These are phyloP conservation scores for Cystobasidium slooffiae DNA, from an alignment of 1,284 basidiomycete genomes.

Conservation along the genomic window DNA sequence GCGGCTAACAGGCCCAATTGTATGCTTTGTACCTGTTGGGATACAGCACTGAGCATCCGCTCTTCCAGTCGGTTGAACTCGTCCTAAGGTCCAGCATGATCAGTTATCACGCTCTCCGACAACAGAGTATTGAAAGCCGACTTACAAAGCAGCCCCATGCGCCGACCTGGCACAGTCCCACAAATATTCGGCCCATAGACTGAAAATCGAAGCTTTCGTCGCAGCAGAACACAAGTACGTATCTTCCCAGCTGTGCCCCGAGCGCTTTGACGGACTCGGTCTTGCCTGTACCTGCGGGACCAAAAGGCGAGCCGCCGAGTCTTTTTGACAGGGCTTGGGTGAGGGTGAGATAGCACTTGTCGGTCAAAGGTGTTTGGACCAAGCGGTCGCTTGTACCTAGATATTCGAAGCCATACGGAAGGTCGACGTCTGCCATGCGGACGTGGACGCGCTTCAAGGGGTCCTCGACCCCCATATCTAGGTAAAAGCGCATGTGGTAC, in stretches of 20 bases:
- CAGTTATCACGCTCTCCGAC: slow-evolving; percentile 48
- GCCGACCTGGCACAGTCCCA: slow-evolving; percentile 97
- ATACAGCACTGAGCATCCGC: slow-evolving; percentile 95
- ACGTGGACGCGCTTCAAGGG: slow-evolving; percentile 74
- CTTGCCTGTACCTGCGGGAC: slow-evolving; percentile 97
- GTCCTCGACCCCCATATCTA: slow-evolving; percentile 71
- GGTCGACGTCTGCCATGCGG: slow-evolving; percentile 85
- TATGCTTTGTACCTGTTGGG: slow-evolving; percentile 98
- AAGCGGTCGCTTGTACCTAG: slow-evolving; percentile 94
- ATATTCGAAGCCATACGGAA: slow-evolving; percentile 99
- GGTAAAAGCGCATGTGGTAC: slow-evolving; percentile 98
- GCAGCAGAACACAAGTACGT: slow-evolving; percentile 98
- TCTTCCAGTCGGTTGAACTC: slow-evolving; percentile 89
- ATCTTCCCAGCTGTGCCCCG: slow-evolving; percentile 94
- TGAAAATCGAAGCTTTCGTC: slow-evolving; percentile 99
- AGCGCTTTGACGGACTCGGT: slow-evolving; percentile 99
- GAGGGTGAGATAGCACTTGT: slow-evolving; percentile 92
- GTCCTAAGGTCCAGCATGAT: slow-evolving; percentile 22
- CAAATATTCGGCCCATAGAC: slow-evolving; percentile 99
- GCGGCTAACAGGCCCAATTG: slow-evolving; percentile 88
- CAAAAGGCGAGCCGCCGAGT: slow-evolving; percentile 95
- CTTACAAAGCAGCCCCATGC: slow-evolving; percentile 91
- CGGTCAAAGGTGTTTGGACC: slow-evolving; percentile 98
- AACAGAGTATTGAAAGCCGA: background rate
- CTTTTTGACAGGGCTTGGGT: slow-evolving; percentile 95